phyloP scores from a whole-genome alignment of 208 protist species.

The Wallacemonas sp. region DNA sequence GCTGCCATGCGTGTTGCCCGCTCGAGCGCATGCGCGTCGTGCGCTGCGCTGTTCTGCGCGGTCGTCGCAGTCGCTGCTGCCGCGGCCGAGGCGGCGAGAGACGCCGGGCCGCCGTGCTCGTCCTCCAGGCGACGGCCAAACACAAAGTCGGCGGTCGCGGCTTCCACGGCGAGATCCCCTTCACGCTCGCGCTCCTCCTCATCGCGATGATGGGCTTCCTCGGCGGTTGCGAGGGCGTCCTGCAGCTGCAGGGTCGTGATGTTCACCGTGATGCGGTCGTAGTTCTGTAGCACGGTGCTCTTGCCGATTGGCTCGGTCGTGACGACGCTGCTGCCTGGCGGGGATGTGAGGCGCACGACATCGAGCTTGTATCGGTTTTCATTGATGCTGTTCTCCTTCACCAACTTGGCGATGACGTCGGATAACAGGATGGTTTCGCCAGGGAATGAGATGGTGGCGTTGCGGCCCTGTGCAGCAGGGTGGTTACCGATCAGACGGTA shows the following conservation, averaged over 20 bases:
- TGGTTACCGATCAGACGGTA: constrained; percentile 76
- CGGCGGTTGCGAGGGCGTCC: constrained; percentile 39
- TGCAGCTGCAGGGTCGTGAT: constrained; percentile 61
- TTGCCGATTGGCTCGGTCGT: neutral
- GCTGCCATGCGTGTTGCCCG: constrained; percentile 51
- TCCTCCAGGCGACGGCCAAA: neutral
- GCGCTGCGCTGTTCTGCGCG: neutral
- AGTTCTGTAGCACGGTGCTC: constrained; percentile 44
- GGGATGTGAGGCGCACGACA: constrained; percentile 14
- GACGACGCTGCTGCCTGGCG: constrained; percentile 10
- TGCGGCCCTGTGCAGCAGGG: constrained; percentile 73
- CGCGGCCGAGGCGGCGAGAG: neutral
- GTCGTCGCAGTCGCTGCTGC: neutral
- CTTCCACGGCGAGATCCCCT: constrained; percentile 32
- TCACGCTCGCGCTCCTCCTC: constrained; percentile 49
- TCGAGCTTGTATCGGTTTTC: constrained; percentile 75
- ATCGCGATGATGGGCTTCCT: constrained; percentile 30
- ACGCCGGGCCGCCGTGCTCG: neutral
- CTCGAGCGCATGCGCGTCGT: constrained; percentile 40
- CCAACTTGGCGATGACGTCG: constrained; percentile 48
- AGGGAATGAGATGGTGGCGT: constrained; percentile 66
- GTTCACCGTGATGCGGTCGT: constrained; percentile 66
- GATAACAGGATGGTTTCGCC: constrained; percentile 44
- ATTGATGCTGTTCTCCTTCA: constrained; percentile 76
- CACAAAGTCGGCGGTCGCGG: neutral